Conservation (phyloP, 2,329 filamentous ascomycete genomes). For the Aschersonia sp. region DNA sequence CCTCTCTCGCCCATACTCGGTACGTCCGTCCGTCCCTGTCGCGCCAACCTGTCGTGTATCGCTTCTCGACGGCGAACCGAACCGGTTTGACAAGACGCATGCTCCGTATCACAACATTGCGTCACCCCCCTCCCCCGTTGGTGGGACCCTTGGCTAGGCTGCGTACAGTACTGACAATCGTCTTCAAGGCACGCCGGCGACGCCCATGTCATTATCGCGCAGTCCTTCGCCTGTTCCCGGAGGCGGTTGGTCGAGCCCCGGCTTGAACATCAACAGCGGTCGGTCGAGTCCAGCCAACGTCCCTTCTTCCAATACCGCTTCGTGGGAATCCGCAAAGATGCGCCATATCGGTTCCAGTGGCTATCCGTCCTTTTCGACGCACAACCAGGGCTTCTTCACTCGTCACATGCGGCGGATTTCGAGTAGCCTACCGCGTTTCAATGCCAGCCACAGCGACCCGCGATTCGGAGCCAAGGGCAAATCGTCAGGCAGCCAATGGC, state of each 20-base stretch:
- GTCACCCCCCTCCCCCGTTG: neutral
- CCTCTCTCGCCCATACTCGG: constrained; percentile 40
- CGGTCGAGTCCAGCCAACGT: constrained; percentile 49
- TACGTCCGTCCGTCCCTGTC: constrained; percentile 19
- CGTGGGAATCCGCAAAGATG: constrained; percentile 73
- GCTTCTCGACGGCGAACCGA: neutral
- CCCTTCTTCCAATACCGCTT: constrained; percentile 41
- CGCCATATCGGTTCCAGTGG: constrained; percentile 59
- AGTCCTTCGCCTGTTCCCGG: constrained; percentile 74
- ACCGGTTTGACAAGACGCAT: neutral
- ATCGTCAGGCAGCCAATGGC: constrained; percentile 39
- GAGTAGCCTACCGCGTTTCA: constrained; percentile 62
- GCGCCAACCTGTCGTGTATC: neutral
- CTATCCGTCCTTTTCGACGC: constrained; percentile 66
- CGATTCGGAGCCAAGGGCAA: constrained; percentile 70
- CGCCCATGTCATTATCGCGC: constrained; percentile 68
- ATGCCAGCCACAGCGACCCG: constrained; percentile 25
- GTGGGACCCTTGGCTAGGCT: constrained; percentile 8
- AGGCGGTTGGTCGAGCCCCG: constrained; percentile 80
- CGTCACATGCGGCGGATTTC: constrained; percentile 73
- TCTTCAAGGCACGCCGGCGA: constrained; percentile 36
- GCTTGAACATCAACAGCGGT: constrained; percentile 58
- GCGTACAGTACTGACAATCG: neutral
- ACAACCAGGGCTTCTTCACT: constrained; percentile 76
- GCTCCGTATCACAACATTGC: constrained; percentile 4